Conservation (phyloP, 2,329 filamentous ascomycete species). For the Didymella glomerata region DNA sequence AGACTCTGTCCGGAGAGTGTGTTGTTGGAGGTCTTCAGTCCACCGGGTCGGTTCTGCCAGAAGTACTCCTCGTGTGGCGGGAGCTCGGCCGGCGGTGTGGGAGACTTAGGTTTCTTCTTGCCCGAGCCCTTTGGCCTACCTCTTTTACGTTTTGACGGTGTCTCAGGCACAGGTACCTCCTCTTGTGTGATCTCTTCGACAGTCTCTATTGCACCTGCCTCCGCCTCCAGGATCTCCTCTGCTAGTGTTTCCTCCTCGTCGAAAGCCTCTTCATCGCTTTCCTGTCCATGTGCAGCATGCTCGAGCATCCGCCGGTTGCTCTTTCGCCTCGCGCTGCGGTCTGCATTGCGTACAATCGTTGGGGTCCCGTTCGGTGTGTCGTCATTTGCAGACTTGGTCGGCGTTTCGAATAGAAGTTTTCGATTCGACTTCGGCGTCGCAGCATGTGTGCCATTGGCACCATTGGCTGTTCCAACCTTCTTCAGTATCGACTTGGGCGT, state of each 20-base stretch:
- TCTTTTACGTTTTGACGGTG: slow-evolving; percentile 62
- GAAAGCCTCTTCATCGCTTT: slow-evolving; percentile 72
- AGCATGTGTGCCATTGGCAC: slow-evolving; percentile 27
- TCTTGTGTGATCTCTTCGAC: slow-evolving; percentile 38
- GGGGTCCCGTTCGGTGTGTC: slow-evolving; percentile 62
- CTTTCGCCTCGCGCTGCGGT: slow-evolving; percentile 87
- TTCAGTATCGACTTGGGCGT: slow-evolving; percentile 49
- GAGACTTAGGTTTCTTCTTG: slow-evolving; percentile 67
- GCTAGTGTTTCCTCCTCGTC: slow-evolving; percentile 73
- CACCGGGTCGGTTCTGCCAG: slow-evolving; percentile 84
- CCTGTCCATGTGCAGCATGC: slow-evolving; percentile 69
- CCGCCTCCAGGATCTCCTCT: slow-evolving; percentile 71
- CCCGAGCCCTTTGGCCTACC: slow-evolving; percentile 49
- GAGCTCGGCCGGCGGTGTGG: slow-evolving; percentile 81
- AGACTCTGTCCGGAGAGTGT: slow-evolving; percentile 77
- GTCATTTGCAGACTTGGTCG: slow-evolving; percentile 48
- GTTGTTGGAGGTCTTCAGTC: slow-evolving; percentile 85
- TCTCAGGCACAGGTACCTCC: slow-evolving; percentile 56
- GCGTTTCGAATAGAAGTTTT: slow-evolving; percentile 58
- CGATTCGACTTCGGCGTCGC: slow-evolving; percentile 56
- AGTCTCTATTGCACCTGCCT: slow-evolving; percentile 54
- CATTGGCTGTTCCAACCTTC: slow-evolving; percentile 35
- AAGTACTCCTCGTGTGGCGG: slow-evolving; percentile 93
- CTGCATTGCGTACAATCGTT: slow-evolving; percentile 72
- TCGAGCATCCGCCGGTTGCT: slow-evolving; percentile 80